These are phyloP conservation scores for Holtermanniella nyarrowii DNA, from an alignment of 768 basidiomycete genomes.

Conservation along the genomic window DNA sequence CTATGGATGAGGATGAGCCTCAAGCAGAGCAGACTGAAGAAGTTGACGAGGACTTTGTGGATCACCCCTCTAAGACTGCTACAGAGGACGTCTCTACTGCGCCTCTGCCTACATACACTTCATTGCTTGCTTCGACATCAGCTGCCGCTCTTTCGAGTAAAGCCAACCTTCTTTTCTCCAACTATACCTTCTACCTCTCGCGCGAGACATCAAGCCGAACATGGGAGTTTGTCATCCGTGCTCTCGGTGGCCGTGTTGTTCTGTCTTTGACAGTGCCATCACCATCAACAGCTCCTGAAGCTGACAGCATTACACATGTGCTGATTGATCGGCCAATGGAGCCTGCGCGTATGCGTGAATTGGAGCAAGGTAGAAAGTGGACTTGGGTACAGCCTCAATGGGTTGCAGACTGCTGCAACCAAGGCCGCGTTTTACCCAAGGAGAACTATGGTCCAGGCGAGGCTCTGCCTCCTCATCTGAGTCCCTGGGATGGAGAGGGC, in stretches of 20 bases:
- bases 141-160: conserved; percentile 39
- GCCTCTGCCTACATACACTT: conserved; percentile 49
- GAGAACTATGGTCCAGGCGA: conserved; percentile 77
- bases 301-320: conserved; percentile 84
- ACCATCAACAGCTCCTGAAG: conserved; percentile 49
- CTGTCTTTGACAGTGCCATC: conserved; percentile 51
- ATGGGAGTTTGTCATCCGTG: conserved; percentile 86
- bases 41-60: conserved; percentile 40
- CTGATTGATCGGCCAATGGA: conserved; percentile 76
- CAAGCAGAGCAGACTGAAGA: conserved; percentile 28
- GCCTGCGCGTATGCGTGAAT: conserved; percentile 46
- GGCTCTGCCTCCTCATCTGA: conserved; percentile 83
- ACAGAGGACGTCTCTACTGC: conserved; percentile 43
- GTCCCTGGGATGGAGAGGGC: conserved; percentile 78
- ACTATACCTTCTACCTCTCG: conserved; percentile 86
- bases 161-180: conserved; percentile 56
- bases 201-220: conserved; percentile 82
- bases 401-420: conserved; percentile 92
- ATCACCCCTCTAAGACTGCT: conserved; percentile 37
- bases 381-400: conserved; percentile 95
- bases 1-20: conserved; percentile 20
- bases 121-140: conserved; percentile 35
- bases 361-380: conserved; percentile 55
- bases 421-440: conserved; percentile 69
- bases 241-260: conserved; percentile 83